Base-by-base conservation (phyloP, 2,329 filamentous ascomycete genomes). In the Monosporascus sp. region DNA sequence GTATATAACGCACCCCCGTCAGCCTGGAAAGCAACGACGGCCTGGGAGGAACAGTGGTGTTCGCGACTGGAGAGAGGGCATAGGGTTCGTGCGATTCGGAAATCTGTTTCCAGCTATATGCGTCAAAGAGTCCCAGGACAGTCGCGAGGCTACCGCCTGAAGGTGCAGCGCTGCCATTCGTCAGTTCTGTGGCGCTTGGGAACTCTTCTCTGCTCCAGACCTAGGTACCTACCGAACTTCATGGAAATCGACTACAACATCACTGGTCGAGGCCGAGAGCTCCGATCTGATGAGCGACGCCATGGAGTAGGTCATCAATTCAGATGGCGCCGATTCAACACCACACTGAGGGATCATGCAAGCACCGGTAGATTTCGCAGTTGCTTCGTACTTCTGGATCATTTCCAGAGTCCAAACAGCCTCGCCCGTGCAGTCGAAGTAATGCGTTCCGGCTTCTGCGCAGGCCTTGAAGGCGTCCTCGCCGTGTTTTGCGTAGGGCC, bases 91-190 rank as follows among this genome's bases (percentile, higher is more conserved):
- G 65, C 2, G 78, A 70, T 3, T 68, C 70, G 16, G 63, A 64
- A 6, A 86, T 58, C 50, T 85, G 72, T 48, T 73, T 69, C 19
- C 80, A 49, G 22, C 72, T 70, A 62, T 78, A 84, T 46, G 69
- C 67, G 26, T 86, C 82, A 53, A 84, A 74, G 22, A 84, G 59
- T 47, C 67, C 78, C 16, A 97, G 68, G 4, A 85, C 73, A 0
- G 90, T 91, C 37, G 81, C 77, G 5, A 92, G 70, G 2, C 88
- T 86, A 47, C 85, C 85, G n/a, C 85, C 85, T 1, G 84, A 87
- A 3, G 82, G 78, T 1, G 70, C 62, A 26, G 72, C 67, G 45
- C 77, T 81, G 35, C 16, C 45, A 41, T 45, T 16, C 43, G 46
- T 61, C 41, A 60, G 35, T 31, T 40, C 52, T 35, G 22, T 14